Evolutionary conservation across 1,284 basidiomycete species (phyloP).

Genomic region (Rhizoctonia solani): DNA sequence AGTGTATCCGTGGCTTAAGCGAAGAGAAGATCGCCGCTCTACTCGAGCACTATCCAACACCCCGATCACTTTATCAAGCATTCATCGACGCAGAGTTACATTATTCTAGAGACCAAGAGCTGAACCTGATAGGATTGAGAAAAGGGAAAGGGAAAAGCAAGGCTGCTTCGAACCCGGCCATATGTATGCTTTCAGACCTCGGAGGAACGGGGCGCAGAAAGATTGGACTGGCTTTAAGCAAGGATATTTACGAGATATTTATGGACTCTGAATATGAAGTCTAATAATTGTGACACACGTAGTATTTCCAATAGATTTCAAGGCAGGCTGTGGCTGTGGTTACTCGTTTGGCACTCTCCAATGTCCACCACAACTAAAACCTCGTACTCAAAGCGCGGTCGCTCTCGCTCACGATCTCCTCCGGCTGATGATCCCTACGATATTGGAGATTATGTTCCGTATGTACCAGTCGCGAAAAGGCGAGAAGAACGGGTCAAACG

Average conservation of each 20-base stretch:
- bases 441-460: slow-evolving; percentile 72
- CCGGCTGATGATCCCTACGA: slow-evolving; percentile 50
- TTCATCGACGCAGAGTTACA: slow-evolving; percentile 42
- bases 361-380: slow-evolving; percentile 16
- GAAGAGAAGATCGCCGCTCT: slow-evolving; percentile 54
- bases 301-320: slow-evolving; percentile 19
- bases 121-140: slow-evolving; percentile 8
- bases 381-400: slow-evolving; percentile 4
- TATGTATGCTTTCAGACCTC: slow-evolving; percentile 46
- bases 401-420: slow-evolving; percentile 24
- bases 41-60: slow-evolving; percentile 52
- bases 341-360: not conserved
- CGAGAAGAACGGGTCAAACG: slow-evolving; percentile 63
- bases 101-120: slow-evolving; percentile 21
- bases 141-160: slow-evolving; percentile 31
- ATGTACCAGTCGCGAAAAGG: slow-evolving; percentile 86
- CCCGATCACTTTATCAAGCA: slow-evolving; percentile 48
- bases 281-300: not conserved
- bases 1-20: slow-evolving; percentile 54
- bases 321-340: not conserved
- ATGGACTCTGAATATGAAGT: slow-evolving; percentile 27
- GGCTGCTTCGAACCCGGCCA: slow-evolving; percentile 41
- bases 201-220: slow-evolving; percentile 47
- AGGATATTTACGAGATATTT: slow-evolving; percentile 46
- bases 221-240: slow-evolving; percentile 49